These are phyloP conservation scores for Solanum chaucha DNA, from an alignment of 257 asterid genomes.

Conservation along the genomic window DNA sequence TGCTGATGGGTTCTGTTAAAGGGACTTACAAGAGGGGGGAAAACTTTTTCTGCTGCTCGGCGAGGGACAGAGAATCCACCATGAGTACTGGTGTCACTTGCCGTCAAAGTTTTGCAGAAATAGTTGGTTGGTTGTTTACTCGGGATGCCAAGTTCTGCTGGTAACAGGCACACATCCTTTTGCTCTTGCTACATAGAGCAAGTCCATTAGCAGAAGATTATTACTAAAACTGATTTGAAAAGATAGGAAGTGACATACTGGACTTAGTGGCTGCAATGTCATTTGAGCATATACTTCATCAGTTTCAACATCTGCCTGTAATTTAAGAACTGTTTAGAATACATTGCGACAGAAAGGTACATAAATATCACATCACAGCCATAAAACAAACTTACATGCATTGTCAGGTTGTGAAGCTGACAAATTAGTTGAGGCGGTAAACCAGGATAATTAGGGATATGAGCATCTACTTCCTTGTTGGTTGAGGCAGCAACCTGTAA, in stretches of 20 bases:
- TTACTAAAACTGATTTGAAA: not conserved
- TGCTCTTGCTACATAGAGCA: constrained; percentile 70
- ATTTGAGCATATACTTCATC: constrained; percentile 95
- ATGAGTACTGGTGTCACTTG: constrained; percentile 94
- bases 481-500: constrained; percentile 89
- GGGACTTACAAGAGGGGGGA: constrained; percentile 80
- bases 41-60: constrained; percentile 96
- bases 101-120: constrained; percentile 88
- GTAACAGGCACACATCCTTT: constrained; percentile 75
- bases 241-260: constrained; percentile 31
- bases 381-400: constrained; percentile 54
- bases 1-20: not conserved
- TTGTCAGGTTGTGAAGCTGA: constrained; percentile 93
- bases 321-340: not conserved
- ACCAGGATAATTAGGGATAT: constrained; percentile 86
- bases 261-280: constrained; percentile 89
- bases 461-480: constrained; percentile 77
- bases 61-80: constrained; percentile 99
- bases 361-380: not conserved
- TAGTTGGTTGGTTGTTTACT: constrained; percentile 96
- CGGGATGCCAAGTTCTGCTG: constrained; percentile 75
- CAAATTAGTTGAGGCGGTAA: constrained; percentile 86
- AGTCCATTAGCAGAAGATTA: not conserved
- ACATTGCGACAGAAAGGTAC: not conserved
- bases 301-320: constrained; percentile 91